Evolutionary conservation across 371 early-diverging fungal species (phyloP), one percentile per base, ranked within the genome.

Genomic region (Haplosporangium sp.): DNA sequence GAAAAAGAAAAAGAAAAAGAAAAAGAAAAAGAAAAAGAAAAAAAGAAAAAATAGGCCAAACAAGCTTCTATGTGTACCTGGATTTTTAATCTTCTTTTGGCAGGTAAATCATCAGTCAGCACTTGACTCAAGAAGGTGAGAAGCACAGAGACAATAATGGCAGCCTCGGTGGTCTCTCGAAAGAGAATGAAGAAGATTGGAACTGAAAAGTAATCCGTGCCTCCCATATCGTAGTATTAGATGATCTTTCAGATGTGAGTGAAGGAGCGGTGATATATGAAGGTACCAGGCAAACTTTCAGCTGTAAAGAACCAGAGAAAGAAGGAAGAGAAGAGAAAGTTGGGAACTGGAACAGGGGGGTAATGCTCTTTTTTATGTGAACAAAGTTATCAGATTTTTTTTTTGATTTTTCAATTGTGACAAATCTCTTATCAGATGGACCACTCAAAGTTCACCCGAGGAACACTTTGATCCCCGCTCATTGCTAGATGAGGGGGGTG

Each of bases 131-230:
- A 65, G 79, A 94, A 93, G 4, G 95, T 84, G 38, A 94, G 86
- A 53, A 95, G 76, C 35, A 96, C 93, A 7, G 94, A 91, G 45
- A 96, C 86, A 73, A 96, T 92, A 69, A 96, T 88, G 47, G 93
- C 89, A 17, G 93, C 93, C 85, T 96, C 96, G 4, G 91, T 86
- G 20, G 95, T 92, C 84, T 95, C 95, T 57, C 96, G 87, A 71
- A 94, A 91, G 53, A 96, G 64, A 56, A 96, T 92, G 74, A 96
- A 94, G 83, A 92, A 95, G 60, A 94, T 87, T 0, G 95, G 93
- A 2, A 94, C 86, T 37, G 90, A 87, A 73, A 95, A 94, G 65
- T 69, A 74, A 9, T 66, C 48, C 2, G 69, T 13, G 5, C 61
- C 73, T 7, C 9, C 19, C 77, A 77, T 77, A 37, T 42, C 42